Percentiles rank a stretch among this genome's conserved stretches.
Conservation (phyloP, 441 rosid genomes). For the Codiaeum variegatum region DNA sequence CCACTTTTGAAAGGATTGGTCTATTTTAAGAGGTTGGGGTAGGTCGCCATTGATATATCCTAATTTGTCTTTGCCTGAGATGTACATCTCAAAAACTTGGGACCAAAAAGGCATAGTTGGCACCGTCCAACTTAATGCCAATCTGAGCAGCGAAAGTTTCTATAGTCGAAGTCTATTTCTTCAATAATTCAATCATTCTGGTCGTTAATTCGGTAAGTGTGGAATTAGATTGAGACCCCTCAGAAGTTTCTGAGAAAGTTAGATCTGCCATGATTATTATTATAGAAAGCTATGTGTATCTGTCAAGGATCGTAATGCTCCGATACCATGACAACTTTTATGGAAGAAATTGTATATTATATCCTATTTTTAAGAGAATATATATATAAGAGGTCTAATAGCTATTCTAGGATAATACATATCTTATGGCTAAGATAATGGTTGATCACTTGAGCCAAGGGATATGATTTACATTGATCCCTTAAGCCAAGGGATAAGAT, state of each 20-base stretch:
- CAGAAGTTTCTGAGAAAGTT: neutral
- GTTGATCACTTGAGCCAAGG: no score
- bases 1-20: conserved; percentile 1
- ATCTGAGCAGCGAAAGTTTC: neutral
- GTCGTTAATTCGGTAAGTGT: neutral
- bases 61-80: conserved; percentile 10
- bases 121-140: neutral
- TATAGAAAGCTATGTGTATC: neutral
- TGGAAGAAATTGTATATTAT: neutral
- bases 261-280: neutral
- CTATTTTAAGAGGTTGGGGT: neutral
- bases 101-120: conserved; percentile 11
- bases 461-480: no score
- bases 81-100: conserved; percentile 13
- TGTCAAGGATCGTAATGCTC: neutral
- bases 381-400: no score
- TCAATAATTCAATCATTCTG: neutral
- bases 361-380: no score
- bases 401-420: no score
- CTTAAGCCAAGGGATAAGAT: no score
- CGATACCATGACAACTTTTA: neutral
- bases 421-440: no score
- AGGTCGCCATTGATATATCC: conserved; percentile 1
- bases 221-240: neutral
- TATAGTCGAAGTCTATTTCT: neutral